Base-by-base conservation (phyloP, 2,329 filamentous ascomycete genomes). In the Pseudohalonectria lignicola region DNA sequence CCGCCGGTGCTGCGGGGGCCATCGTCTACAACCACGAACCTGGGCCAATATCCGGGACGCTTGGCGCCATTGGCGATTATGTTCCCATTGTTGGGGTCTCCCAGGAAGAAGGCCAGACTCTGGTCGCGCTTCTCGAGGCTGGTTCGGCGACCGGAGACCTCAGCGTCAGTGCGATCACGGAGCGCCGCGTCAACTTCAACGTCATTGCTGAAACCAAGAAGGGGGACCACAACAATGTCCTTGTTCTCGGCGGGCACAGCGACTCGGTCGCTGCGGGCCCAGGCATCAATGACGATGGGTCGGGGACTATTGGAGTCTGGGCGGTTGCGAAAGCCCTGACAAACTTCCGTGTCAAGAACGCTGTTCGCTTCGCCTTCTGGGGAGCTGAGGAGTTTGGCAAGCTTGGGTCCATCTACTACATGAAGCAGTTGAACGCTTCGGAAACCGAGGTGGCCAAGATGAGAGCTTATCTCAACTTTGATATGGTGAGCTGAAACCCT, bases 211-310 rank as follows among this genome's bases (percentile, higher is more conserved):
- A 81, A 58, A 82, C 76, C 0, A 59, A 56, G 1, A 63, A 57
- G 11, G 74, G 78, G 8, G 76, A 81, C 51, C 61, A 60, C 2
- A 62, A 79, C 25, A 79, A 81, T 58, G 77, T 74, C 47, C 73
- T 81, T 33, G 75, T 79, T 71, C 63, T 80, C 1, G 76, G 77
- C 15, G 77, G 67, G 2, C 77, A 82, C 60, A 76, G 68, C 25
- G 76, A 81, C 52, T 74, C 70, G 43, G 77, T 81, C 13, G 52
- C 62, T 1, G 76, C 72, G 37, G 77, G 78, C 1, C 76, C 77
- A 1, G 82, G 82, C 16, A 86, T 87, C 66, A 87, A 87, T 55
- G 82, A 87, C 48, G 80, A 87, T 49, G 82, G 82, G 34, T 79
- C 77, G 3, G 82, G 82, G 39, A 76, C 70, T 25, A 49, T 76